These are phyloP conservation scores for Euphrasia arctica DNA, from an alignment of 305 asterid genomes.

Conservation along the genomic window DNA sequence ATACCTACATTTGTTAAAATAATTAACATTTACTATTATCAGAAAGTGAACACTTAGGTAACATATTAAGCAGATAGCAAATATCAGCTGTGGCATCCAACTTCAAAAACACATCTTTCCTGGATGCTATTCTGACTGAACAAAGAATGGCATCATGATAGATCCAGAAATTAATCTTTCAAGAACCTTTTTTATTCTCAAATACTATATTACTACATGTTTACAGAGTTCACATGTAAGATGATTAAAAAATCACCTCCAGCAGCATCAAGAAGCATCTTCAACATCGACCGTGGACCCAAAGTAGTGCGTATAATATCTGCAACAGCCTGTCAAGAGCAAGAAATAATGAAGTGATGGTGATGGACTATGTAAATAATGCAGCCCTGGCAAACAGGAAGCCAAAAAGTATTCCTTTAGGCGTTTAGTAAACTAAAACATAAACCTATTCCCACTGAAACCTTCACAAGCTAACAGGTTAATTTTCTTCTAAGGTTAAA, in stretches of 20 bases:
- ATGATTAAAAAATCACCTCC: slow-evolving; percentile 38
- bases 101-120: slow-evolving; percentile 1
- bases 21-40: not conserved
- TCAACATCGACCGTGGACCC: slow-evolving; percentile 60
- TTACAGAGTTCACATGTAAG: slow-evolving; percentile 7
- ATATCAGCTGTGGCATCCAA: slow-evolving; percentile 1
- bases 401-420: not conserved
- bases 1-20: slow-evolving; percentile 52
- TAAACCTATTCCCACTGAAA: too few species aligned
- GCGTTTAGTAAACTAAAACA: too few species aligned
- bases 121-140: slow-evolving; percentile 2
- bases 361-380: not conserved
- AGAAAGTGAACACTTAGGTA: not conserved
- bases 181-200: not conserved
- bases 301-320: slow-evolving; percentile 56
- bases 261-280: slow-evolving; percentile 52
- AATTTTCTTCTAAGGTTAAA: too few species aligned
- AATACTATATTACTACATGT: slow-evolving; percentile 12
- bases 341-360: slow-evolving; percentile 2
- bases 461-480: too few species aligned
- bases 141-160: slow-evolving; percentile 10
- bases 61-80: not conserved
- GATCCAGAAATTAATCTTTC: slow-evolving; percentile 15
- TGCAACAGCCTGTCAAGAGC: slow-evolving; percentile 46
- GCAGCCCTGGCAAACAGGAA: not conserved